Conservation (phyloP, 208 protist genomes). For the Trypanosoma congolense region DNA sequence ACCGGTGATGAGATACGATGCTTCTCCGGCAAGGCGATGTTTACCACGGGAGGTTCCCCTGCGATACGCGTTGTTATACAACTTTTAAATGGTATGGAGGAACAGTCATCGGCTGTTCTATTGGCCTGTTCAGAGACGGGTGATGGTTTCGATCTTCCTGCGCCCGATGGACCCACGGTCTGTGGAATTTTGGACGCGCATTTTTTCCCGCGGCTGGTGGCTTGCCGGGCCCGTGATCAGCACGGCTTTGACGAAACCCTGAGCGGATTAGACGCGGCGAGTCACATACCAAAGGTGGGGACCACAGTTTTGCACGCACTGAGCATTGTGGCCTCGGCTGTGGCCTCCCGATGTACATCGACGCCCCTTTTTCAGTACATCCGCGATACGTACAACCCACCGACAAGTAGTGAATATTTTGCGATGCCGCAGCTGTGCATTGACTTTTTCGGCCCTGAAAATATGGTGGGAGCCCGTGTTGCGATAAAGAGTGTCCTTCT, state of each 20-base stretch:
- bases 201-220: constrained; percentile 22
- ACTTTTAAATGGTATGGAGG: constrained; percentile 20
- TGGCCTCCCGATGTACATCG: constrained; percentile 32
- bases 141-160: not conserved
- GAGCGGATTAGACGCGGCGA: not conserved
- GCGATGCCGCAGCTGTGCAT: constrained; percentile 31
- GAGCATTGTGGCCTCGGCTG: constrained; percentile 45
- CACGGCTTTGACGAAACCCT: constrained; percentile 8
- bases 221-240: constrained; percentile 11
- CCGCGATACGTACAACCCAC: not conserved
- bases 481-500: constrained; percentile 19
- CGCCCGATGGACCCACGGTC: not conserved
- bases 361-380: constrained; percentile 42
- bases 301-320: constrained; percentile 29
- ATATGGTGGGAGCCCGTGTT: constrained; percentile 2
- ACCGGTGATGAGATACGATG: constrained; percentile 17
- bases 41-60: constrained; percentile 2
- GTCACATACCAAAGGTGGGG: not conserved
- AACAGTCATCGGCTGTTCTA: constrained; percentile 8
- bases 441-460: constrained; percentile 31
- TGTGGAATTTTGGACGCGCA: constrained; percentile 17
- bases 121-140: not conserved
- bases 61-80: constrained; percentile 8
- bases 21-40: constrained; percentile 4
- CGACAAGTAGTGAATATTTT: constrained; percentile 9